These are phyloP conservation scores for Scortechinia acanthostroma DNA, from an alignment of 2,329 filamentous ascomycete genomes.

Conservation along the genomic window DNA sequence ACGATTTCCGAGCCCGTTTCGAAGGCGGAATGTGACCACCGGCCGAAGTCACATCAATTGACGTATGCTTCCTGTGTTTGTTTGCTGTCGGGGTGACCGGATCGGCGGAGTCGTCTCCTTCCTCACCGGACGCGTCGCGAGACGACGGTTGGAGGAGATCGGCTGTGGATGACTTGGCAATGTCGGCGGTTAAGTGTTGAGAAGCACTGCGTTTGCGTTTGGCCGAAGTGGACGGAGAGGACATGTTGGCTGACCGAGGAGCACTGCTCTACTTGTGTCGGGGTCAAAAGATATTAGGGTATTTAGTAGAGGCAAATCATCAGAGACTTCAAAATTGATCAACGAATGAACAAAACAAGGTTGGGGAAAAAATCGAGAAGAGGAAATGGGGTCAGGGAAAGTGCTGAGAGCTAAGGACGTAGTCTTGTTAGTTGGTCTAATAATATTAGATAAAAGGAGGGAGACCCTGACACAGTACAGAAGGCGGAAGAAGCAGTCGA, in stretches of 20 bases:
- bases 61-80: constrained; percentile 50
- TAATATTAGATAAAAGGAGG: no score
- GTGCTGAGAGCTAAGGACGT: no score
- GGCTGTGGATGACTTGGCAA: constrained; percentile 13
- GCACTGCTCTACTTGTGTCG: background rate
- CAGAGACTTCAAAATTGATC: no score
- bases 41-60: constrained; percentile 14
- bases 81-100: constrained; percentile 20
- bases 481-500: no score
- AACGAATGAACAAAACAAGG: no score
- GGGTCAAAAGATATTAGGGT: background rate
- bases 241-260: background rate
- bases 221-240: constrained; percentile 15
- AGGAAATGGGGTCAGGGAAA: no score
- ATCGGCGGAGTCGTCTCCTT: constrained; percentile 66
- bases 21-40: constrained; percentile 44
- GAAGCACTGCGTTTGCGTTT: constrained; percentile 74
- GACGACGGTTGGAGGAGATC: constrained; percentile 64
- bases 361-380: no score
- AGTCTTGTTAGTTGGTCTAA: no score
- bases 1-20: constrained; percentile 73
- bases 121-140: constrained; percentile 76
- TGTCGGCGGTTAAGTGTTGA: constrained; percentile 21
- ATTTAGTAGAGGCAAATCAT: no score
- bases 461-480: no score